phyloP scores from a whole-genome alignment of 768 basidiomycete genomes.

The Kwoniella shandongensis region DNA sequence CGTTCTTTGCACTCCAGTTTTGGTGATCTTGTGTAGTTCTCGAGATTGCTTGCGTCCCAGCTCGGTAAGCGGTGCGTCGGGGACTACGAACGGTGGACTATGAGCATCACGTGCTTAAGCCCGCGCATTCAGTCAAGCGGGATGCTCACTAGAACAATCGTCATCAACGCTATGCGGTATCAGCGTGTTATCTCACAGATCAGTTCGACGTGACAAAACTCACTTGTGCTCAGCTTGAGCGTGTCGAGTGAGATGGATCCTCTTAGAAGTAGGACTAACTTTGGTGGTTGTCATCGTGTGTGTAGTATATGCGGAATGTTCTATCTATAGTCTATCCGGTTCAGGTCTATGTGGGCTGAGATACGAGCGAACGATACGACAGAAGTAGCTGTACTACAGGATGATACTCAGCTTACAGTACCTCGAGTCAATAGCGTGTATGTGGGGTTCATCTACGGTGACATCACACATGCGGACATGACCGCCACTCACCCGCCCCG shows the following conservation, averaged over 20 bases:
- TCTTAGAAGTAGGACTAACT: constrained; percentile 22
- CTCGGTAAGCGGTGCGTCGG: constrained; percentile 48
- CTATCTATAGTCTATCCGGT: too few species aligned
- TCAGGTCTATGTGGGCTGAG: too few species aligned
- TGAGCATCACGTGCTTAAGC: not conserved
- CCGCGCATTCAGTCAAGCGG: not conserved
- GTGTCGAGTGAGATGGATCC: constrained; percentile 45
- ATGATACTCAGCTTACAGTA: too few species aligned
- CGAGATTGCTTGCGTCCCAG: constrained; percentile 45
- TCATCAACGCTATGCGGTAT: constrained; percentile 38
- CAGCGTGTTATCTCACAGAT: too few species aligned
- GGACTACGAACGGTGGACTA: constrained; percentile 21
- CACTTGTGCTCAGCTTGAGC: constrained; percentile 51
- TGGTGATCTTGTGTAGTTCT: constrained; percentile 41
- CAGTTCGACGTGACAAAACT: constrained; percentile 13
- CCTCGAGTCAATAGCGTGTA: too few species aligned
- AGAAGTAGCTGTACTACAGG: too few species aligned
- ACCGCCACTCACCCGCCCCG: too few species aligned
- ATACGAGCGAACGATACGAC: too few species aligned
- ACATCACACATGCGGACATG: too few species aligned
- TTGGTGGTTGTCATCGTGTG: constrained; percentile 1
- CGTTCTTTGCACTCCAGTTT: constrained; percentile 38
- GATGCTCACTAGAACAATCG: constrained; percentile 44
- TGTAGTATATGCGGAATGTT: constrained; percentile 1
- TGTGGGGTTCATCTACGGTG: too few species aligned